Evolutionary conservation across 805 yeast genomes (phyloP).

Genomic region (Komagataella phaffii): DNA sequence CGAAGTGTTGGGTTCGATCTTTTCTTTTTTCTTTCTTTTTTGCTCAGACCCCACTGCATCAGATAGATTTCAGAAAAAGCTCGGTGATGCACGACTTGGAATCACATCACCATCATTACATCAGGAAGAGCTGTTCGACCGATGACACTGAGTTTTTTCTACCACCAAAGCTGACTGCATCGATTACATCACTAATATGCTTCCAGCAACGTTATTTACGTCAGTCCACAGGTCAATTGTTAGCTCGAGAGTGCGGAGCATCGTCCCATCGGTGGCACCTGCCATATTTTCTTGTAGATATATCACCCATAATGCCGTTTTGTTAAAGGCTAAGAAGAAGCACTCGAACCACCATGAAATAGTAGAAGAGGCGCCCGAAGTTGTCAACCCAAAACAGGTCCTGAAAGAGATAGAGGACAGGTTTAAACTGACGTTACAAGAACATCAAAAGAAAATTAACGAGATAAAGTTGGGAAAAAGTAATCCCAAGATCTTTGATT

Average conservation of each 20-base stretch:
- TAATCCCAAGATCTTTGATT: slow-evolving; percentile 53
- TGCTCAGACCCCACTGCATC: too few relatives aligned
- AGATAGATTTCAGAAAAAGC: neutral
- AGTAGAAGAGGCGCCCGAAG: slow-evolving; percentile 10
- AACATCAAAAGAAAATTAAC: slow-evolving; percentile 39
- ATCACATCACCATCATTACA: neutral
- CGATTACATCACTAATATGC: neutral
- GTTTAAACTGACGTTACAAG: slow-evolving; percentile 34
- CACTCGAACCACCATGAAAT: slow-evolving; percentile 3
- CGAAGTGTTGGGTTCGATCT: neutral
- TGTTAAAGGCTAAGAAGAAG: slow-evolving; percentile 4
- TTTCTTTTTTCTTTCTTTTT: too few relatives aligned
- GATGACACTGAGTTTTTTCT: neutral
- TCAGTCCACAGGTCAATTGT: neutral
- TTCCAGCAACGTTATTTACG: neutral
- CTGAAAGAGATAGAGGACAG: slow-evolving; percentile 23
- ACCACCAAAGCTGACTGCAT: neutral
- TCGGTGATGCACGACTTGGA: neutral
- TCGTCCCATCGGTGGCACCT: neutral
- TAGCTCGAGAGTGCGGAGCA: neutral
- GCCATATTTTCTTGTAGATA: neutral
- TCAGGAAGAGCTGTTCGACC: neutral
- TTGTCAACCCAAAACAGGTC: slow-evolving; percentile 16
- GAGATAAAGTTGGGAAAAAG: slow-evolving; percentile 61
- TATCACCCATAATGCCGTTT: neutral